These are phyloP conservation scores for Alliaria petiolata DNA, from an alignment of 345 rosid species.

Conservation along the genomic window DNA sequence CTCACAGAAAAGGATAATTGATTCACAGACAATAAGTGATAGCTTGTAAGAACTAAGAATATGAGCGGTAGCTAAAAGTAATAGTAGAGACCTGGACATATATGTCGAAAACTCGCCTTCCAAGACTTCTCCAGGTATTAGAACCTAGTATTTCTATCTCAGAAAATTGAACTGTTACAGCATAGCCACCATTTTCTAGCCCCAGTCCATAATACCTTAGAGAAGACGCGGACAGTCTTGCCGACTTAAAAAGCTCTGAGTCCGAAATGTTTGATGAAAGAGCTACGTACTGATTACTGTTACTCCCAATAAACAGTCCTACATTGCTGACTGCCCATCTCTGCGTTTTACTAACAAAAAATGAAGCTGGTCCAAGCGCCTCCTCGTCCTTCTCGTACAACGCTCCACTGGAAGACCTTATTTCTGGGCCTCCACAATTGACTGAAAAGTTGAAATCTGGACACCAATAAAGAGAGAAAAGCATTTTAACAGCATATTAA, in stretches of 20 bases:
- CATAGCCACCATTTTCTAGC: conserved; percentile 31
- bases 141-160: conserved; percentile 37
- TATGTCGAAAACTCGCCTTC: conserved; percentile 41
- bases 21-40: too few relatives aligned
- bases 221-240: conserved; percentile 29
- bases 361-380: conserved; percentile 60
- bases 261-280: conserved; percentile 3
- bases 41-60: too few relatives aligned
- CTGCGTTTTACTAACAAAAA: conserved; percentile 30
- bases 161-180: conserved; percentile 41
- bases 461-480: neutral
- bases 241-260: conserved; percentile 37
- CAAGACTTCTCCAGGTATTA: conserved; percentile 40
- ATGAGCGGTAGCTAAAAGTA: neutral
- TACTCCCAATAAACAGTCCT: conserved; percentile 37
- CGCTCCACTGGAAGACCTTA: conserved; percentile 26
- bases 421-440: conserved; percentile 59
- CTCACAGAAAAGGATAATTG: too few relatives aligned
- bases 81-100: conserved; percentile 32
- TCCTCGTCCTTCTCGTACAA: conserved; percentile 41
- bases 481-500: neutral
- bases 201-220: conserved; percentile 31
- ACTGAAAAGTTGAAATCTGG: conserved; percentile 50
- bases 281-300: conserved; percentile 16
- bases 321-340: conserved; percentile 53